Percentiles rank a stretch among this genome's conserved stretches.
Evolutionary conservation across 805 yeast genomes (phyloP).

Genomic region (Candida parachauliodes): DNA sequence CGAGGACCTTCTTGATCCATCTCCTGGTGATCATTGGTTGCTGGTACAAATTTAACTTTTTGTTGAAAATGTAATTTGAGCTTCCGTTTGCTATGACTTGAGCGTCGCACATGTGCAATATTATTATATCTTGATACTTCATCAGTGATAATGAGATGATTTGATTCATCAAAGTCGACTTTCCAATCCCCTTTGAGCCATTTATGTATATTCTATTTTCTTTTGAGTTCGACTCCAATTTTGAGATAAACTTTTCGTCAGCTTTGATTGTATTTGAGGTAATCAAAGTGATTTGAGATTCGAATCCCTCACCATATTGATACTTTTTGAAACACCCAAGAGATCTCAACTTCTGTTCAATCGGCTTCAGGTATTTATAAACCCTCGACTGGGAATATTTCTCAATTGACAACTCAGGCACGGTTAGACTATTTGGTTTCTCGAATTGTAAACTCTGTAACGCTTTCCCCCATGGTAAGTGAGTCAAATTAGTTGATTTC

Average conservation of each 20-base stretch:
- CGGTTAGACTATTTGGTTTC: slow-evolving; percentile 22
- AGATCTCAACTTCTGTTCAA: slow-evolving; percentile 42
- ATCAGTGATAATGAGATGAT: slow-evolving; percentile 52
- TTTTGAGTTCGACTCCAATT: slow-evolving; percentile 24
- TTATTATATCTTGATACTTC: slow-evolving; percentile 36
- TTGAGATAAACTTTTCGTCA: slow-evolving; percentile 36
- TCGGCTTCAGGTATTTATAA: slow-evolving; percentile 36
- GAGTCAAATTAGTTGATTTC: slow-evolving; percentile 26
- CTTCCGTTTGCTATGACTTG: slow-evolving; percentile 66
- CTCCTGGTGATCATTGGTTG: slow-evolving; percentile 77
- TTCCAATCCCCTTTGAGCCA: slow-evolving; percentile 78
- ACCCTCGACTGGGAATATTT: slow-evolving; percentile 12
- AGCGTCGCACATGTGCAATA: slow-evolving; percentile 65
- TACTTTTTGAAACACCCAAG: slow-evolving; percentile 64
- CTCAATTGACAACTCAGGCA: slow-evolving; percentile 11
- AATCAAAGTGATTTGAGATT: slow-evolving; percentile 56
- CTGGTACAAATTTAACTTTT: slow-evolving; percentile 46
- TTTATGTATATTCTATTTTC: slow-evolving; percentile 52
- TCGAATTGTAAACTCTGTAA: slow-evolving; percentile 32
- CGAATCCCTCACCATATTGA: slow-evolving; percentile 66
- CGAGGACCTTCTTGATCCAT: slow-evolving; percentile 47
- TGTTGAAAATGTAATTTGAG: slow-evolving; percentile 59
- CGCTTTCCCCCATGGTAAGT: slow-evolving; percentile 35
- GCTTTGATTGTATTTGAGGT: slow-evolving; percentile 45
- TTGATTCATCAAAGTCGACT: slow-evolving; percentile 70